These are phyloP conservation scores for Clarireedia hainanense DNA, from an alignment of 2,329 filamentous ascomycete species.

Conservation along the genomic window DNA sequence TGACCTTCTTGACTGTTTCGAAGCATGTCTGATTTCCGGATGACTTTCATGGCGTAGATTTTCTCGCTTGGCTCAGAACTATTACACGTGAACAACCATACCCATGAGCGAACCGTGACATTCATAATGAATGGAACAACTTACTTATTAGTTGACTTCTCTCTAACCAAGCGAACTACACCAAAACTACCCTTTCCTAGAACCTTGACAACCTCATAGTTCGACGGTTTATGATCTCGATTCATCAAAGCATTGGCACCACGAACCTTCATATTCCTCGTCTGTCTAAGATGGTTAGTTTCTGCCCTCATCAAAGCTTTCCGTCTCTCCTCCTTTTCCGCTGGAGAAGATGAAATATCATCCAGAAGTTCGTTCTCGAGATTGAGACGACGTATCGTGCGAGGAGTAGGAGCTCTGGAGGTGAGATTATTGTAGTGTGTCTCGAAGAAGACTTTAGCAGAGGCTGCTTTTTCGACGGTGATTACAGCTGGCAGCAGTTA, in stretches of 20 bases:
- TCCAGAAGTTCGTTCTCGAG: constrained; percentile 57
- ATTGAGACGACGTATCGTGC: constrained; percentile 51
- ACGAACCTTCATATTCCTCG: constrained; percentile 59
- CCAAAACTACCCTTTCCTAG: constrained; percentile 94
- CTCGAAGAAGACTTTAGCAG: constrained; percentile 81
- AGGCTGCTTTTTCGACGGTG: constrained; percentile 71
- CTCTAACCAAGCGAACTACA: constrained; percentile 76
- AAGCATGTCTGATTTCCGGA: constrained; percentile 89
- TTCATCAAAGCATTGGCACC: constrained; percentile 33
- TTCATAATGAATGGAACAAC: background rate
- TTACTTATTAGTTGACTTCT: constrained; percentile 37
- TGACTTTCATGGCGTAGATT: constrained; percentile 95
- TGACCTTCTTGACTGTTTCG: constrained; percentile 88
- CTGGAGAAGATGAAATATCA: constrained; percentile 27
- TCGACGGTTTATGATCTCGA: constrained; percentile 45
- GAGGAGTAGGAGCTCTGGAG: constrained; percentile 43
- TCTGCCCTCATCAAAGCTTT: constrained; percentile 59
- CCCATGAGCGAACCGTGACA: background rate
- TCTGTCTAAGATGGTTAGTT: constrained; percentile 66
- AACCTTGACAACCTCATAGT: constrained; percentile 75
- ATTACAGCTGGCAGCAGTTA: constrained; percentile 20
- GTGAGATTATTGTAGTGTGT: constrained; percentile 71
- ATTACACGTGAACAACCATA: background rate
- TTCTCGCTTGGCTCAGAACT: constrained; percentile 34
- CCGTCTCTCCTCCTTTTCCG: constrained; percentile 47